Evolutionary conservation across 2,329 filamentous ascomycete species (phyloP).

Genomic region (Cordyceps javanica): DNA sequence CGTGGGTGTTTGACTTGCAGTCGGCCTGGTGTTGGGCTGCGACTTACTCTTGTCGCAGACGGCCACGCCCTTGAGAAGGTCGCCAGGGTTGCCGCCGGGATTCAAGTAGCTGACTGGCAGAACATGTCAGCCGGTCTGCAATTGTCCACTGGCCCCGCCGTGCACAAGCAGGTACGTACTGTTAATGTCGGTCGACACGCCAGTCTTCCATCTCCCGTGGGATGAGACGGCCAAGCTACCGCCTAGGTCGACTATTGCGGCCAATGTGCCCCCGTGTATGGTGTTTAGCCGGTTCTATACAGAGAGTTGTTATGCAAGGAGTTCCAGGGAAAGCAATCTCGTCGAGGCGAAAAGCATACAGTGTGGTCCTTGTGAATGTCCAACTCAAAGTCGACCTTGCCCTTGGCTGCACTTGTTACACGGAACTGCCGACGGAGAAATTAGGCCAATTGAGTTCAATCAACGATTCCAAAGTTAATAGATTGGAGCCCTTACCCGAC

Average conservation of each 20-base stretch:
- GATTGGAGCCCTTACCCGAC: constrained; percentile 4
- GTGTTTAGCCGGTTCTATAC: constrained; percentile 68
- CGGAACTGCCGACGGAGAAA: constrained; percentile 48
- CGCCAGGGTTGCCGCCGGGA: constrained; percentile 50
- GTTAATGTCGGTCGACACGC: constrained; percentile 60
- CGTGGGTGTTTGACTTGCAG: not conserved
- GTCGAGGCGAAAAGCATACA: constrained; percentile 33
- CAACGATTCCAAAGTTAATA: no score
- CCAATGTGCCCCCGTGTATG: constrained; percentile 72
- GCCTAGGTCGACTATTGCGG: constrained; percentile 64
- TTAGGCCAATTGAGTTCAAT: not conserved
- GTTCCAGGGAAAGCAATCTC: no score
- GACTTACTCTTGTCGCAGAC: constrained; percentile 54
- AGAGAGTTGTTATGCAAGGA: not conserved
- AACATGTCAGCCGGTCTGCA: not conserved
- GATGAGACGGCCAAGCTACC: constrained; percentile 61
- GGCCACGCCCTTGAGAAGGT: constrained; percentile 50
- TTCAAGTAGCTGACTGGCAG: constrained; percentile 55
- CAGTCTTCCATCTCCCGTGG: constrained; percentile 55
- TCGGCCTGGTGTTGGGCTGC: not conserved
- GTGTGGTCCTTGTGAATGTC: constrained; percentile 71
- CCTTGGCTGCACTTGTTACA: constrained; percentile 56
- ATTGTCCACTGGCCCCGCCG: no score
- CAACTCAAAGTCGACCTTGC: constrained; percentile 69
- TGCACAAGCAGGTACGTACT: constrained; percentile 35